Conservation (phyloP, 2,329 filamentous ascomycete genomes). For the Aspergillus floridensis region DNA sequence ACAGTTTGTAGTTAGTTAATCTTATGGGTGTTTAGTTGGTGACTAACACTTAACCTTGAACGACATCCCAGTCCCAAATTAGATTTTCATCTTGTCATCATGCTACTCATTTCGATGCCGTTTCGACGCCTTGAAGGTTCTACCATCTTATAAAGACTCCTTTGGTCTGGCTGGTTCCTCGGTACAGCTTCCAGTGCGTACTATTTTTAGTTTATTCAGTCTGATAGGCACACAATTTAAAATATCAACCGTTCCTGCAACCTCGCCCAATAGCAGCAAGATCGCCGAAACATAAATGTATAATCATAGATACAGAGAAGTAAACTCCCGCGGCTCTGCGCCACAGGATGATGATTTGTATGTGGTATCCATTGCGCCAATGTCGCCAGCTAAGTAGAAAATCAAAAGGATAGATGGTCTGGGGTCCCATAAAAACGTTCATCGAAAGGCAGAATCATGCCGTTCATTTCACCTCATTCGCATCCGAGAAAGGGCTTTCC, state of each 20-base stretch:
- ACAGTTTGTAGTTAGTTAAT: too few relatives aligned
- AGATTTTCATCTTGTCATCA: too few relatives aligned
- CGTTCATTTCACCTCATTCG: conserved; percentile 41
- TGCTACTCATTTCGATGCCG: too few relatives aligned
- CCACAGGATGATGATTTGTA: conserved; percentile 1
- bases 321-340: conserved; percentile 2
- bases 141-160: too few relatives aligned
- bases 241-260: neutral
- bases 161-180: too few relatives aligned
- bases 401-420: neutral
- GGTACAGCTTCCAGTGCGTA: too few relatives aligned
- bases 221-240: neutral
- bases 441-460: conserved; percentile 12
- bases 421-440: neutral
- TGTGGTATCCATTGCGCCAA: conserved; percentile 11
- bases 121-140: too few relatives aligned
- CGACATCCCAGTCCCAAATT: rapidly evolving
- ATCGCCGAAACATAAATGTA: conserved; percentile 3
- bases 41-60: too few relatives aligned
- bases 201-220: neutral
- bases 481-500: conserved; percentile 46
- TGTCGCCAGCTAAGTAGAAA: conserved; percentile 1
- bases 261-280: neutral
- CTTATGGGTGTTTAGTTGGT: too few relatives aligned
- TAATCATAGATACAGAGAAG: conserved; percentile 9